Evolutionary conservation across 2,329 filamentous ascomycete species (phyloP), one percentile per base, ranked within the genome.

Genomic region (Ophiostoma tasmaniense): DNA sequence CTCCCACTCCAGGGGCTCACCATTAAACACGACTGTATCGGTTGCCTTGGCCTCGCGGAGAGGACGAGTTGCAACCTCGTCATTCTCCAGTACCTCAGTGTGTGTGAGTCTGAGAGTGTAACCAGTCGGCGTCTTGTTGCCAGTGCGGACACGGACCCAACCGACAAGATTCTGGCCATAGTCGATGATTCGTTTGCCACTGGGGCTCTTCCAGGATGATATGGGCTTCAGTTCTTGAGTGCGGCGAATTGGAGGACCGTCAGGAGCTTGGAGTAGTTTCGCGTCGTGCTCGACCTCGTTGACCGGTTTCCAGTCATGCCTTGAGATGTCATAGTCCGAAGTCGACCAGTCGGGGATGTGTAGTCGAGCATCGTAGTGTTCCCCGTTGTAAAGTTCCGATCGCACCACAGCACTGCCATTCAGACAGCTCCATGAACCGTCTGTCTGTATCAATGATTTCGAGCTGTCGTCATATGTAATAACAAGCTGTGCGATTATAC

Each of bases 161-260:
- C 85, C 85, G 0, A 86, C 84, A 0, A 87, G 75, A 71, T 87
- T 87, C 72, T 87, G 84, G 2, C 84, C 84, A 73, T 87, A 87
- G 71, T 87, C 84, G 5, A 87, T 70, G 1, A 86, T 75, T 0
- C 76, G 80, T 71, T 83, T 83, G 4, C 82, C 82, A 3, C 74
- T 75, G 1, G 76, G 75, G 13, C 75, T 77, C 70, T 71, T 74
- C 17, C 77, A 77, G 52, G 78, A 76, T 3, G 50, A 52, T 1
- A 52, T 13, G 4, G 50, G 50, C 20, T 52, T 25, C 2, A 52
- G 5, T 1, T 52, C 50, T 52, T 52, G 50, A 8, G 2, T 52
- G 20, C 50, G 50, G 22, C 50, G 50, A 8, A 52, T 52, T 3
- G 50, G 50, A 10, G 50, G 50, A 4, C 50, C 50, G n/a, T 52